Conservation (phyloP, 2,329 filamentous ascomycete genomes). For the Tolypocladium album region DNA sequence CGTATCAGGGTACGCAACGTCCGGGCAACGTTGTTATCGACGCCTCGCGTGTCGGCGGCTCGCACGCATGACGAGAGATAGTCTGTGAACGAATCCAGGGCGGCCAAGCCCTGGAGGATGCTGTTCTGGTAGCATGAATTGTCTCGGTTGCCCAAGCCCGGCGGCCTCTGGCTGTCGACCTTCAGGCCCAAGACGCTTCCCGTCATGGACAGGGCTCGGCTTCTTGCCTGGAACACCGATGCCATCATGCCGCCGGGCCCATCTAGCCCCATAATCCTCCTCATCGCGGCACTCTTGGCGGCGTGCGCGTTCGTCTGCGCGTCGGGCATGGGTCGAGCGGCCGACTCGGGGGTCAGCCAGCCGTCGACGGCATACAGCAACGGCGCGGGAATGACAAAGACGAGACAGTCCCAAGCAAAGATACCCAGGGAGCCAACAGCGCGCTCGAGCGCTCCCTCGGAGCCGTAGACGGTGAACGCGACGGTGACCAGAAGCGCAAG, state of each 20-base stretch:
- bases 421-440: conserved; percentile 19
- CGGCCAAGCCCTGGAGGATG: conserved; percentile 74
- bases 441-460: conserved; percentile 18
- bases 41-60: conserved; percentile 13
- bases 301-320: conserved; percentile 32
- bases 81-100: conserved; percentile 56
- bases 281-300: conserved; percentile 55
- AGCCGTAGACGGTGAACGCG: conserved; percentile 22
- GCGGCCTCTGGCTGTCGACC: conserved; percentile 33
- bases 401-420: conserved; percentile 49
- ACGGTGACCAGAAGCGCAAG: conserved; percentile 21
- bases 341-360: conserved; percentile 38
- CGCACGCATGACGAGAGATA: conserved; percentile 47
- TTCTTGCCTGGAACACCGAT: conserved; percentile 46
- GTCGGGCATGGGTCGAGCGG: conserved; percentile 26
- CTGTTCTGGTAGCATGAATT: conserved; percentile 99
- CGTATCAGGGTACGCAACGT: conserved; percentile 54
- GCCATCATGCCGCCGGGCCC: conserved; percentile 40
- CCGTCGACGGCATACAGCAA: conserved; percentile 46
- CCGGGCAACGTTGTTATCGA: conserved; percentile 26
- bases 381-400: conserved; percentile 44
- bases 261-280: conserved; percentile 51
- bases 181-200: conserved; percentile 29
- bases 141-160: conserved; percentile 79
- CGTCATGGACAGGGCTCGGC: conserved; percentile 44